phyloP scores from a whole-genome alignment of 495 filamentous ascomycete genomes.

The Penicillium macrosclerotiorum region DNA sequence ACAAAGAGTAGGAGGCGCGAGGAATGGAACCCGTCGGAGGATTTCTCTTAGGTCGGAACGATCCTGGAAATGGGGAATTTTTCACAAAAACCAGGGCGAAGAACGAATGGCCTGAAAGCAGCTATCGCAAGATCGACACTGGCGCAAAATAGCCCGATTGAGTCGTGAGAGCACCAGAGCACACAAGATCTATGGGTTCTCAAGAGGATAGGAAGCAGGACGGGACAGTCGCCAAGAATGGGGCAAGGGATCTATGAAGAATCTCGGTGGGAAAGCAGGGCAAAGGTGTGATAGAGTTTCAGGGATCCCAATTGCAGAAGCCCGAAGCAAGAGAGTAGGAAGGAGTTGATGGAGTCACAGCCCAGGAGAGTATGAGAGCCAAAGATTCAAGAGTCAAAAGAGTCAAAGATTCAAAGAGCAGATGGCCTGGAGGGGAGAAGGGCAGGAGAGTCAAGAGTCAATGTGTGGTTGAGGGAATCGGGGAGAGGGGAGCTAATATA shows the following conservation, averaged over 20 bases:
- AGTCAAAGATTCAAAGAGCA: too few species aligned
- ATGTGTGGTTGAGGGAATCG: too few species aligned
- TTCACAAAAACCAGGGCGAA: background rate
- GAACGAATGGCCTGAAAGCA: too few species aligned
- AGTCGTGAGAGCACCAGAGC: too few species aligned
- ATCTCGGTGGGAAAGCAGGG: conserved; percentile 9
- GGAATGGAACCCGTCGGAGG: background rate
- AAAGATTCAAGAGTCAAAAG: too few species aligned
- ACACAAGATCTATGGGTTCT: too few species aligned
- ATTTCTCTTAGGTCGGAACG: background rate
- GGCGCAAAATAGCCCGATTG: too few species aligned
- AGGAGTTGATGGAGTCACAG: conserved; percentile 21
- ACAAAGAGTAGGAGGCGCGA: background rate
- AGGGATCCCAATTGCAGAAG: background rate
- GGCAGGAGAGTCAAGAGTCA: too few species aligned
- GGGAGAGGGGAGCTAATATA: conserved; percentile 34
- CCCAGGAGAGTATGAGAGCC: conserved; percentile 27
- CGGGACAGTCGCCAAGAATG: conserved; percentile 18
- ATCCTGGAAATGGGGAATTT: background rate
- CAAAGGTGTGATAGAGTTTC: background rate
- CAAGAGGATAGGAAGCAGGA: background rate
- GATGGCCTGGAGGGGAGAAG: conserved; percentile 27
- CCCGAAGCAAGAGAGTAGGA: conserved; percentile 15
- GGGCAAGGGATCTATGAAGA: conserved; percentile 32
- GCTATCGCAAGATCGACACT: too few species aligned